Evolutionary conservation across 2,329 filamentous ascomycete species (phyloP), one percentile per base, ranked within the genome.

Genomic region (Diaporthe batatas): DNA sequence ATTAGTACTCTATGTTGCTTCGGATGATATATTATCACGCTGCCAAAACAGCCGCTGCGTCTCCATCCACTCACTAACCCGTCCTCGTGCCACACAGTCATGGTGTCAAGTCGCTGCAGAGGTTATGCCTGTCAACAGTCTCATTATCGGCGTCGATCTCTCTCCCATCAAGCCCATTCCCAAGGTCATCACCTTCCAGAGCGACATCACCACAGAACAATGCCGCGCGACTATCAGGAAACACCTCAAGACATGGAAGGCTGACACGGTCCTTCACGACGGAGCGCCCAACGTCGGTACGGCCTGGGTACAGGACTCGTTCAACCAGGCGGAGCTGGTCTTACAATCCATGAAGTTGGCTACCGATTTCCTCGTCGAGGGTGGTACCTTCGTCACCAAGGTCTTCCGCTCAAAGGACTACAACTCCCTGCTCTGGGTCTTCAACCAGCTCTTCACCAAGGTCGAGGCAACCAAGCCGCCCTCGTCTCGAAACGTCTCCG

Each of bases 381-480:
- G 95, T 58, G 96, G 96, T 76, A 96, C 92, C 11, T 98, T 98
- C 76, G 95, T 98, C 57, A 98, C 96, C 71, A 99, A 99, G 84
- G 94, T 99, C 55, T 99, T 99, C 87, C 87, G 96, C 75, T 97
- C 94, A 44, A 98, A 98, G 81, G 96, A 99, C 81, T 98, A 98
- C 86, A 98, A 98, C 81, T 92, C 94, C 73, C 84, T 99, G 58
- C 88, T 98, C 64, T 99, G 96, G 96, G 95, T 98, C 44, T 95
- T 98, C 86, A 98, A 98, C 81, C 96, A 99, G 82, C 88, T 99
- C 0, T 99, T 99, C 85, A 89, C 89, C 62, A 97, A 96, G 77
- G 96, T 99, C 75, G 96, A 99, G 81, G 96, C 97, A 64, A 99
- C 96, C 6, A 99, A 99, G 83, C 96, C 96, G 4, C 96, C 96